These are phyloP conservation scores for Phialophora tarda DNA, from an alignment of 2,329 filamentous ascomycete genomes.

Conservation along the genomic window DNA sequence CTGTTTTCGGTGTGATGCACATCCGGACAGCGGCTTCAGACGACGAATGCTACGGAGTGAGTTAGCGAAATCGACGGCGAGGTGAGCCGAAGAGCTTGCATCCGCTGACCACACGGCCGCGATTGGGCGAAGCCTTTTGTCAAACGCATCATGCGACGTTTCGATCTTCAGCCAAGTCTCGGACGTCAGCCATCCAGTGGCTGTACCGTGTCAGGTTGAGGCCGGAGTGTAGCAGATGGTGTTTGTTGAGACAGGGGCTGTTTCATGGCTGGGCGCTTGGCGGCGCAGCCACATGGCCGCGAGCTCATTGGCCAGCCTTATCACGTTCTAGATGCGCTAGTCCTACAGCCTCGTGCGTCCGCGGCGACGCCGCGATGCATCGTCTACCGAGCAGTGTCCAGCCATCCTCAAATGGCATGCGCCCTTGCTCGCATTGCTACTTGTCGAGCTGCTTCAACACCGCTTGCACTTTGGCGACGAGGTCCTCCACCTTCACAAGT, in stretches of 20 bases:
- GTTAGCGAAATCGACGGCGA: constrained; percentile 16
- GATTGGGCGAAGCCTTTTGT: constrained; percentile 30
- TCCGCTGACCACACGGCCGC: constrained; percentile 17
- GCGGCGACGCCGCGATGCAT: not conserved
- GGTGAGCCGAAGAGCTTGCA: constrained; percentile 21
- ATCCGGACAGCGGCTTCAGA: constrained; percentile 38
- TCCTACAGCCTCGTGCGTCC: constrained; percentile 11
- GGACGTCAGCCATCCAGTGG: constrained; percentile 23
- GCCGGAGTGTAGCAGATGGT: constrained; percentile 30
- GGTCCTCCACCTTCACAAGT: constrained; percentile 63
- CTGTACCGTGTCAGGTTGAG: constrained; percentile 35
- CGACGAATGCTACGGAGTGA: constrained; percentile 30
- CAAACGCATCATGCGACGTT: constrained; percentile 35
- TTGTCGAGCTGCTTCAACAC: constrained; percentile 23
- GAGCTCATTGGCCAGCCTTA: constrained; percentile 17
- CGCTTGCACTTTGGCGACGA: constrained; percentile 28
- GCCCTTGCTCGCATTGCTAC: not conserved
- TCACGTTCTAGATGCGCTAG: constrained; percentile 14
- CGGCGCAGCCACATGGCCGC: not conserved
- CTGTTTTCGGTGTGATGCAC: constrained; percentile 31
- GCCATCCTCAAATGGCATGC: not conserved
- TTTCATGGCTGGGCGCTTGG: constrained; percentile 31
- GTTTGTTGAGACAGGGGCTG: constrained; percentile 31
- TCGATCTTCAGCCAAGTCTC: constrained; percentile 34
- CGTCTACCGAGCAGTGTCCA: not conserved